phyloP scores from a whole-genome alignment of 2,329 filamentous ascomycete species.

The Neocatenulostroma microsporum region DNA sequence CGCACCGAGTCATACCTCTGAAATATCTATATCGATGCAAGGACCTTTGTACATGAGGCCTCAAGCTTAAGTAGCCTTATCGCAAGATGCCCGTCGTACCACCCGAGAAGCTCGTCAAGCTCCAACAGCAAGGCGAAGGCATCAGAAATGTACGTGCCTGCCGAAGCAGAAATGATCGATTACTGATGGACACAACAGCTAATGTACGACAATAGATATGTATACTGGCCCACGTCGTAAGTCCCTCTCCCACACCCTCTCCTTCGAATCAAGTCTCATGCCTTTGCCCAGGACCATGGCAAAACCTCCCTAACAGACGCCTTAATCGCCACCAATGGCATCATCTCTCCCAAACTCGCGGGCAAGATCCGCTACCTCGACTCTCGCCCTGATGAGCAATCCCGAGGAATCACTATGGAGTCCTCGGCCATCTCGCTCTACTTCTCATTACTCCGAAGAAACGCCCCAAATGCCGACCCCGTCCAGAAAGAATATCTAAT shows the following conservation, averaged over 20 bases:
- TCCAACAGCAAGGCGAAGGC: conserved; percentile 80
- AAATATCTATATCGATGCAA: neutral
- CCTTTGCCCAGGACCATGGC: conserved; percentile 65
- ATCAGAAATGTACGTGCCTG: conserved; percentile 72
- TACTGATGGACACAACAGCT: conserved; percentile 15
- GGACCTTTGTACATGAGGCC: no score
- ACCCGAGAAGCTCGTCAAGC: conserved; percentile 78
- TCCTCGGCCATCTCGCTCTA: conserved; percentile 95
- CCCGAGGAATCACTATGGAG: conserved; percentile 98
- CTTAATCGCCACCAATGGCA: conserved; percentile 95
- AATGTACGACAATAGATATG: conserved; percentile 56
- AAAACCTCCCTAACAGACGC: conserved; percentile 97
- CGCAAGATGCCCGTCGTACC: conserved; percentile 79
- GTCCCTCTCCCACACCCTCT: conserved; percentile 25
- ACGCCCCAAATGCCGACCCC: conserved; percentile 44
- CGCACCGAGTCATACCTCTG: neutral
- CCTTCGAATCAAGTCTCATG: neutral
- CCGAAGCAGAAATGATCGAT: neutral
- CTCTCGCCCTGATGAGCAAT: conserved; percentile 90
- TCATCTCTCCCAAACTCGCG: conserved; percentile 94
- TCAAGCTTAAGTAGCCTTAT: no score
- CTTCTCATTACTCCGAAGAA: conserved; percentile 80
- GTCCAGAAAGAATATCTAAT: conserved; percentile 84
- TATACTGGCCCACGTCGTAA: conserved; percentile 83
- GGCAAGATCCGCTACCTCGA: conserved; percentile 98